phyloP scores from a whole-genome alignment of 2,329 filamentous ascomycete species.

The Cercospora sesami region DNA sequence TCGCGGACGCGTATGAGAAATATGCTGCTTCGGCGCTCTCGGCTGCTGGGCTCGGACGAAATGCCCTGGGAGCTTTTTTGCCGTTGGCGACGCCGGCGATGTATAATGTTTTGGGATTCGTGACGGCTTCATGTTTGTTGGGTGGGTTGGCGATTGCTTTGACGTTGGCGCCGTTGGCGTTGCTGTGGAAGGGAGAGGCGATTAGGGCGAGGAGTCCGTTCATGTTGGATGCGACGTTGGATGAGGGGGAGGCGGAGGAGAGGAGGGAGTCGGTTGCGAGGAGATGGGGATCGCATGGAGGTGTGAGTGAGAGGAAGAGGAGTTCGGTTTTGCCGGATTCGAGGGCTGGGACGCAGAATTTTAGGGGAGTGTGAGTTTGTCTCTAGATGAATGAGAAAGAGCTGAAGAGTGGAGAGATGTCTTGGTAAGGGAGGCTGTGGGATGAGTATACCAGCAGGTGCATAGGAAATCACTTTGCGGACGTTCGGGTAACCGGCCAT shows the following conservation, averaged over 20 bases:
- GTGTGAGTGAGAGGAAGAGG: not conserved
- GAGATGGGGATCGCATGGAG: not conserved
- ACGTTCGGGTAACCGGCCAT: not conserved
- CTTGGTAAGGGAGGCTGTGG: not conserved
- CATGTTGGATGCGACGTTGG: slow-evolving; percentile 33
- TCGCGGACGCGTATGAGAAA: slow-evolving; percentile 51
- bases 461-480: not conserved
- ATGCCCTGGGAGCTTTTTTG: slow-evolving; percentile 48
- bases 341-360: not conserved
- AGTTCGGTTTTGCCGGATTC: slow-evolving; percentile 5
- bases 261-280: slow-evolving; percentile 24
- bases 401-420: not conserved
- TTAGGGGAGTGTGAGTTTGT: not conserved
- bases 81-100: slow-evolving; percentile 48
- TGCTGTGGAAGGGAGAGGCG: slow-evolving; percentile 36
- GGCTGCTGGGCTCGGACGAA: slow-evolving; percentile 48
- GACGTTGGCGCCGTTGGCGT: slow-evolving; percentile 45
- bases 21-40: slow-evolving; percentile 51
- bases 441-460: not conserved
- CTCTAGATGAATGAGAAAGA: too few relatives aligned
- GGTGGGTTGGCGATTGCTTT: slow-evolving; percentile 46
- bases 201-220: slow-evolving; percentile 35
- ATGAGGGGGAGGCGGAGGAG: slow-evolving; percentile 30
- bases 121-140: slow-evolving; percentile 49
- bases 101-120: slow-evolving; percentile 48